Evolutionary conservation across 169 alveolate genomes (phyloP), one percentile per base, ranked within the genome.

Genomic region (Plasmodium gaboni): DNA sequence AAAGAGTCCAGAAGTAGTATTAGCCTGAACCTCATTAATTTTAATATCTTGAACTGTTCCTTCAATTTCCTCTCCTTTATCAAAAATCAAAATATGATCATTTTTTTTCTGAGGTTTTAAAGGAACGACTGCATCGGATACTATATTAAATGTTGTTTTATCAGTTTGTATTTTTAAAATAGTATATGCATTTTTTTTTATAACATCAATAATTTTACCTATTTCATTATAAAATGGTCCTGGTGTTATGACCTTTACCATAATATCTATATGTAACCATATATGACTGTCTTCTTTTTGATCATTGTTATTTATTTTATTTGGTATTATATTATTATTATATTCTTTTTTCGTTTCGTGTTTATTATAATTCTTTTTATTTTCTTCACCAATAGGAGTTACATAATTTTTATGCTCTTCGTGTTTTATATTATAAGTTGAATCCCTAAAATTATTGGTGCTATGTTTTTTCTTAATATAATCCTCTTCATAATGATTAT

Each of bases 181-280:
- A 63, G 63, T 55, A 19, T 69, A 69, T n/a, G 71, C 9, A 60
- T 64, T 53, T 50, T 83, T 83, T 51, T 57, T 69, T n/a, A 69
- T 83, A 15, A 83, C 64, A 4, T 68, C 85, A n/a, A 50, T 38
- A 32, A 83, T 73, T 69, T 57, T 83, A 50, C 91, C 91, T 28
- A 69, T 70, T 83, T 83, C 91, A 73, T 83, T 83, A 42, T 55
- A 70, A 67, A 69, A 83, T 48, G 71, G 73, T 1, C 91, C 91
- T 32, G 91, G 91, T 13, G 85, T 83, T 8, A 83, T 53, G 1
- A 83, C 74, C 65, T 83, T 67, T 6, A 83, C 59, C 63, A 83
- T 69, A 28, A 83, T 57, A 7, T 85, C 91, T 57, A n/a, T 12
- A 61, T 68, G 24, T 83, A 83, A 6, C 91, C 91, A 83, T 55